Base-by-base conservation (phyloP, 345 rosid genomes). In the Citrus sp. region DNA sequence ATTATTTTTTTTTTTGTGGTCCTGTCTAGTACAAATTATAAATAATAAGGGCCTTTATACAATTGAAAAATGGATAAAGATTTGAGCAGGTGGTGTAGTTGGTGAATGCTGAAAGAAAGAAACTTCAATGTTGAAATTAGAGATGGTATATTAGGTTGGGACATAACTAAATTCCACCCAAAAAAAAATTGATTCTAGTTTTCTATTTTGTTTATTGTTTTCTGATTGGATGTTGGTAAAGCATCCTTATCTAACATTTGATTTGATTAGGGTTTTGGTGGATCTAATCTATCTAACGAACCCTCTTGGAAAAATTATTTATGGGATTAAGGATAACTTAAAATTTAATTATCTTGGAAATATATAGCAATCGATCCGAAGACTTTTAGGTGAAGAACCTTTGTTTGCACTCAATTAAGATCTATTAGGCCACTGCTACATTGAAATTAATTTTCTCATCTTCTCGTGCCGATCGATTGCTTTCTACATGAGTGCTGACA, bases 201-300 rank as follows among this genome's bases (percentile, higher is more conserved):
- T 71, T 46, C 7, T 28, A 18, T 12, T 0, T 42, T 13, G 51
- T 46, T 12, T 46, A 46, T 46, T 46, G 51, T 46, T 46, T 46
- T 46, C 51, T 46, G 18, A 46, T 54, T 54, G 3, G 58, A 25
- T 25, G 24, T 70, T 49, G 74, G 74, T 70, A 66, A 61, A 9
- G 24, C 22, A 16, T 56, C n/a, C 21, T 9, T 59, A 64, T 63
- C 77, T 54, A 75, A 64, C 77, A 58, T 79, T 82, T 51, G 40
- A n/a, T 67, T 46, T 78, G 80, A 79, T 60, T 67, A 34, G 85
- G 85, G 83, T 67, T 24, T 58, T 24, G 37, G 16, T 74, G 61
- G 42, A 28, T 55, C 60, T 28, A 61, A 56, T 46, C 51, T 46
- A 42, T 12, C 51, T 42, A 46, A 46, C 51, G 18, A 46, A 12